Conservation (phyloP, 164 flowering plant genomes). For the Cinnamomum chago region DNA sequence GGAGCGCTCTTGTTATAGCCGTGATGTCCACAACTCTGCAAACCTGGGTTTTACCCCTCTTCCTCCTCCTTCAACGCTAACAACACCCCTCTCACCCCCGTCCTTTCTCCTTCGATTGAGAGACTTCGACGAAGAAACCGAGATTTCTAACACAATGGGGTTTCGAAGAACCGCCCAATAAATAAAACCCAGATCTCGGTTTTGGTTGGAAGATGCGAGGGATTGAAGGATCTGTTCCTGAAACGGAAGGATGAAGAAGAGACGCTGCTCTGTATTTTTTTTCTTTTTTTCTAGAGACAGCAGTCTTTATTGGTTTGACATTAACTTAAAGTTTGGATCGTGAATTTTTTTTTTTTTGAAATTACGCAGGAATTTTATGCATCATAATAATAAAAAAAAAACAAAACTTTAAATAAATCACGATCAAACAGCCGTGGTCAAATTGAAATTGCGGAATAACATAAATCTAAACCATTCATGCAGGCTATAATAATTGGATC, state of each 20-base stretch:
- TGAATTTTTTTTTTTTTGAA: too few species aligned
- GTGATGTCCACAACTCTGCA: constrained; percentile 24
- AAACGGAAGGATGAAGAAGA: neutral
- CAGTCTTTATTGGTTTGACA: too few species aligned
- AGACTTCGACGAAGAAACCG: neutral
- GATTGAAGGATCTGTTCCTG: neutral
- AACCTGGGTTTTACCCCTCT: constrained; percentile 11
- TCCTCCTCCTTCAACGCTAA: neutral
- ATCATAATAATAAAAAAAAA: too few species aligned
- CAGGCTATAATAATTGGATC: too few species aligned
- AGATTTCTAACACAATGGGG: neutral
- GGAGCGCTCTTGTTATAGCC: constrained; percentile 26
- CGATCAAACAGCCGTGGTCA: too few species aligned
- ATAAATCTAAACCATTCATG: too few species aligned
- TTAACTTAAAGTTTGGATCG: too few species aligned
- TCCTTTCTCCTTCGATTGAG: neutral
- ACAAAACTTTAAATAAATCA: too few species aligned
- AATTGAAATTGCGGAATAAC: too few species aligned
- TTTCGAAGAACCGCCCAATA: neutral
- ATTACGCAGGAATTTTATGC: too few species aligned
- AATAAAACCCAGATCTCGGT: neutral
- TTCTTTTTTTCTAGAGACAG: too few species aligned
- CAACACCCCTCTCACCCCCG: neutral
- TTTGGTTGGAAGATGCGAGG: neutral
- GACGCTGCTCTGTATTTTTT: too few species aligned